Percentiles rank a stretch among this genome's conserved stretches.
Evolutionary conservation across 1,139 yeast genomes (phyloP).

Genomic region (Diutina sp.): DNA sequence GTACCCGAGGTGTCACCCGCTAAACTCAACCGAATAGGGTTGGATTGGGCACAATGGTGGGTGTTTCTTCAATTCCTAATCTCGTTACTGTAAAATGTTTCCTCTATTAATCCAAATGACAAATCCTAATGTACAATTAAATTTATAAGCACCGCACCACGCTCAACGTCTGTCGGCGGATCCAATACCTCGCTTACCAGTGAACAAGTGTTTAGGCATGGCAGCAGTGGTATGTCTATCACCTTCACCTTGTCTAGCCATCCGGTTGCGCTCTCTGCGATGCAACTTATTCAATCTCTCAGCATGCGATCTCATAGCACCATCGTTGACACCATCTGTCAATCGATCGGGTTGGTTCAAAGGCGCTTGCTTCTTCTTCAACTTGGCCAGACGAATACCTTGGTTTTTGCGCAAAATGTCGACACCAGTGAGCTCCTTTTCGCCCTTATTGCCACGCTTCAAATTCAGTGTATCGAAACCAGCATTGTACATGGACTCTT

Average conservation of each 20-base stretch:
- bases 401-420: slow-evolving; percentile 56
- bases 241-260: slow-evolving; percentile 90
- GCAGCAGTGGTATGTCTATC: slow-evolving; percentile 83
- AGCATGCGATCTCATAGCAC: slow-evolving; percentile 73
- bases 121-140: not conserved
- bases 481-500: slow-evolving; percentile 73
- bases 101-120: not conserved
- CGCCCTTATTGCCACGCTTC: slow-evolving; percentile 21
- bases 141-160: not conserved
- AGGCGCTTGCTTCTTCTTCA: slow-evolving; percentile 35
- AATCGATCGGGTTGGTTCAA: slow-evolving; percentile 66
- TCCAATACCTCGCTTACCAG: slow-evolving; percentile 95
- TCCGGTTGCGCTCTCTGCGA: slow-evolving; percentile 88
- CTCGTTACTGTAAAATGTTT: too few species aligned
- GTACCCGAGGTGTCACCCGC: too few species aligned
- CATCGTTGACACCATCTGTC: slow-evolving; percentile 76
- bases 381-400: slow-evolving; percentile 28
- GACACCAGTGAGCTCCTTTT: slow-evolving; percentile 47
- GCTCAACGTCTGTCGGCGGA: slow-evolving; percentile 36
- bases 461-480: slow-evolving; percentile 78
- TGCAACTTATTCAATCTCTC: slow-evolving; percentile 79
- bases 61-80: not conserved
- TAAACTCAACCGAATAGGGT: too few species aligned
- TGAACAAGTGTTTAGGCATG: slow-evolving; percentile 85
- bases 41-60: too few species aligned